A percentile compares a stretch with the other conserved stretches of the same genome.
Evolutionary conservation across 768 basidiomycete genomes (phyloP).

Genomic region (Xanthoconium purpureum): DNA sequence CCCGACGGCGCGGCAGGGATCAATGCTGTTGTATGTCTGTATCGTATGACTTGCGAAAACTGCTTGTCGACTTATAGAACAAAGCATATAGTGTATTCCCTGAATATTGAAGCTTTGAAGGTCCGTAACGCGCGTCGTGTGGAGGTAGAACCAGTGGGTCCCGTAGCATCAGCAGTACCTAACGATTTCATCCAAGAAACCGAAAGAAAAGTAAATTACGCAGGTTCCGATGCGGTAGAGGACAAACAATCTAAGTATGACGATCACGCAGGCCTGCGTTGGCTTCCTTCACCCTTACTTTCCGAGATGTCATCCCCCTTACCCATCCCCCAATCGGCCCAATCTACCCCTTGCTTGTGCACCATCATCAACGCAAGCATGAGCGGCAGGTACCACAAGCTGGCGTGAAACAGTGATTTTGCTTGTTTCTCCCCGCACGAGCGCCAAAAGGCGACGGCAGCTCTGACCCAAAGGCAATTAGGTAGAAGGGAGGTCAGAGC

Average conservation of each 20-base stretch:
- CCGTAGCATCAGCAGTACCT: no score
- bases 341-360: slow-evolving; percentile 84
- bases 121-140: neutral
- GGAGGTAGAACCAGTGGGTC: neutral
- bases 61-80: no score
- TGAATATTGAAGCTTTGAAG: neutral
- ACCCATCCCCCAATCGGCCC: slow-evolving; percentile 51
- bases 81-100: neutral
- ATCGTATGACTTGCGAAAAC: neutral
- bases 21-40: neutral
- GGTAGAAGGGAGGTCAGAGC: slow-evolving; percentile 73
- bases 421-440: slow-evolving; percentile 75
- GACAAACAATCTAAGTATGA: neutral
- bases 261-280: neutral
- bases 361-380: slow-evolving; percentile 92
- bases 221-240: neutral
- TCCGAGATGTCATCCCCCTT: neutral
- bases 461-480: slow-evolving; percentile 64
- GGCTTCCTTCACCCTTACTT: neutral
- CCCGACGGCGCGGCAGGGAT: neutral
- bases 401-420: slow-evolving; percentile 70
- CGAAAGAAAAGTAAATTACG: neutral
- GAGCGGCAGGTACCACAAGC: slow-evolving; percentile 88
- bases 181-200: neutral
- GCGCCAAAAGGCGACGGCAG: slow-evolving; percentile 76